Base-by-base conservation (phyloP, 768 basidiomycete species). In the Crepidotus variabilis region DNA sequence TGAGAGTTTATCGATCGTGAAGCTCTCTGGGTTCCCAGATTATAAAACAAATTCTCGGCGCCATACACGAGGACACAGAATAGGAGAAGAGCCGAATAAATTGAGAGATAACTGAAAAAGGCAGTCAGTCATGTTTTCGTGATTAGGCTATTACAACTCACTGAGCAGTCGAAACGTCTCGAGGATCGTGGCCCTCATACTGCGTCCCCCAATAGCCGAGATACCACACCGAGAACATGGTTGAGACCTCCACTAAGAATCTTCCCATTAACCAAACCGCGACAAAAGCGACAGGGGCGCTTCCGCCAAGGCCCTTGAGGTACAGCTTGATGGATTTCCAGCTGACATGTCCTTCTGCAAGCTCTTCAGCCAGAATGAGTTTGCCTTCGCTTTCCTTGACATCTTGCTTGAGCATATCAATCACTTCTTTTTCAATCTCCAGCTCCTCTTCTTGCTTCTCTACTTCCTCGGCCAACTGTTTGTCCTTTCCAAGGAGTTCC, bases 341-440 rank as follows among this genome's bases (percentile, higher is more conserved):
- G 20, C 58, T 61, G 23, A 69, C 64, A 16, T 61, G 67, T 5
- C 69, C 69, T 51, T 78, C 74, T 6, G 73, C 78, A 47, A 87
- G 75, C 63, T 89, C 87, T 64, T 89, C 87, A 0, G 78, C 79
- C 6, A 85, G 68, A 47, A 87, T 78, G n/a, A 88, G 73, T 63
- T 86, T 84, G 2, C 84, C 84, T 35, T 75, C 75, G 32, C 62
- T 63, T 51, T 72, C 32, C 32, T 65, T 66, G 23, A 60, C 61
- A 34, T 63, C 59, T 14, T 20, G 14, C 22, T 64, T 56, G 10
- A 50, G 47, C 21, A 22, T 50, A 7, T 62, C 50, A 50, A 67
- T 61, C 16, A 61, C 57, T 57, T 70, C 64, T 43, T 67, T 63
- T 33, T 67, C 65, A 1, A 63, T 61, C 2, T 66, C 62, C 20